Base-by-base conservation (phyloP, 2,329 filamentous ascomycete genomes). In the Paraconiothyrium brasiliense region DNA sequence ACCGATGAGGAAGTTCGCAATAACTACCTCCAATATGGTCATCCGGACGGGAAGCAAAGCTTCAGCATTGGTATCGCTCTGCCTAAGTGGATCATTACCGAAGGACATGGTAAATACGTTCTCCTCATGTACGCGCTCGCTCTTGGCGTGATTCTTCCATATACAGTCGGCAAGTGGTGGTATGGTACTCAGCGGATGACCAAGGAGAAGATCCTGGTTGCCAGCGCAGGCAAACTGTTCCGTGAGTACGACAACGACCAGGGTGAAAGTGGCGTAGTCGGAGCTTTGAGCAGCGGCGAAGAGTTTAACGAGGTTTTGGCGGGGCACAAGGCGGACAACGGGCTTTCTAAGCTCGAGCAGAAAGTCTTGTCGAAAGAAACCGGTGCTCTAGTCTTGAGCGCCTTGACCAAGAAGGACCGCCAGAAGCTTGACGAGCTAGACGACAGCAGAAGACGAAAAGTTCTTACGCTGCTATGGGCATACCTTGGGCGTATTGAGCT, bases 11-110 rank as follows among this genome's bases (percentile, higher is more conserved):
- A 98, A 46, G 87, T 98, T 63, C 92, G 95, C 75, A 97, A 97
- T 82, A 99, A 99, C 83, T 99, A 92, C 80, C 89, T 97, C 57
- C 92, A 97, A 79, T 99, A 91, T 74, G 95, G 95, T 59, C 93
- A 99, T 79, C 95, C 95, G 7, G 95, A 99, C 77, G 95, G 95
- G 76, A 98, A 97, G 85, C 95, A 99, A 82, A 94, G 93, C 78
- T 95, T 94, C 81, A 97, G 93, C 81, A 98, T 99, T 75, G 94
- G 95, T 67, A 99, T 99, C 68, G 95, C 94, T 49, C 86, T 99
- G 49, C 95, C 95, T 49, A 91, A 95, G 78, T 92, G 95, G 80
- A 93, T 99, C 71, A 87, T 99, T 58, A 91, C 92, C 14, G 93
- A 97, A 69, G 94, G 94, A 58, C 96, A 95, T 78, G 94, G 94